Conservation (phyloP, 371 early-diverging fungal genomes). For the Mucor plumbeus region DNA sequence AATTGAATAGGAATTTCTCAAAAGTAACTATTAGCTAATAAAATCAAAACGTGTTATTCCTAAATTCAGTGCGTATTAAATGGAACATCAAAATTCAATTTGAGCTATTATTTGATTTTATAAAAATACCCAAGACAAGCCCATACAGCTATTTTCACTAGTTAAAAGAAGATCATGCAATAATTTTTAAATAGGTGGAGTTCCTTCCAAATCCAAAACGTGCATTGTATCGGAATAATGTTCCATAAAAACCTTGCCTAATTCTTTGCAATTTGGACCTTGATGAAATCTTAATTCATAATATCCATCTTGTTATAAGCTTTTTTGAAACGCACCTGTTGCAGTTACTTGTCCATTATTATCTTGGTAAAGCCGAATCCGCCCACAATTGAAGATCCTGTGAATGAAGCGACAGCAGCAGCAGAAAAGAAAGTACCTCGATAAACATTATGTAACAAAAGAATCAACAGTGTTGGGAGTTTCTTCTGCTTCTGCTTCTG, state of each 20-base stretch:
- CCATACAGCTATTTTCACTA: constrained; percentile 3
- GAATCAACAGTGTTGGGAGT: not conserved
- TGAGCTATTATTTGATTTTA: no score
- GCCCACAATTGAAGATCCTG: constrained; percentile 19
- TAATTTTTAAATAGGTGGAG: constrained; percentile 19
- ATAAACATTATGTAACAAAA: not conserved
- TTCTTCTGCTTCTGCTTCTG: not conserved
- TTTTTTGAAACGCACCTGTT: constrained; percentile 21
- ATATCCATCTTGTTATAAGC: constrained; percentile 5
- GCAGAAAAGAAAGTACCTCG: constrained; percentile 2
- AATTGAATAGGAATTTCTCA: no score
- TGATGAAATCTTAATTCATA: constrained; percentile 17
- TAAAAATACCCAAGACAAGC: constrained; percentile 15
- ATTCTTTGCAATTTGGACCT: constrained; percentile 10
- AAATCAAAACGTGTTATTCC: no score
- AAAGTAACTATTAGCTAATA: no score
- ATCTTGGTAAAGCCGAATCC: constrained; percentile 21
- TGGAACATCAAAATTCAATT: no score
- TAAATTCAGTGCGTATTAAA: no score
- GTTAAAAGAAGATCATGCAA: constrained; percentile 11
- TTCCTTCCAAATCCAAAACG: constrained; percentile 2
- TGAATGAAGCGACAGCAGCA: constrained; percentile 16
- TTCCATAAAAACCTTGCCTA: constrained; percentile 2
- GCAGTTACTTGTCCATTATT: constrained; percentile 2
- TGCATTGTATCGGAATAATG: constrained; percentile 12